A percentile compares a stretch with the other conserved stretches of the same genome.
These are phyloP conservation scores for Sporothrix protearum DNA, from an alignment of 2,329 filamentous ascomycete species.

Conservation along the genomic window DNA sequence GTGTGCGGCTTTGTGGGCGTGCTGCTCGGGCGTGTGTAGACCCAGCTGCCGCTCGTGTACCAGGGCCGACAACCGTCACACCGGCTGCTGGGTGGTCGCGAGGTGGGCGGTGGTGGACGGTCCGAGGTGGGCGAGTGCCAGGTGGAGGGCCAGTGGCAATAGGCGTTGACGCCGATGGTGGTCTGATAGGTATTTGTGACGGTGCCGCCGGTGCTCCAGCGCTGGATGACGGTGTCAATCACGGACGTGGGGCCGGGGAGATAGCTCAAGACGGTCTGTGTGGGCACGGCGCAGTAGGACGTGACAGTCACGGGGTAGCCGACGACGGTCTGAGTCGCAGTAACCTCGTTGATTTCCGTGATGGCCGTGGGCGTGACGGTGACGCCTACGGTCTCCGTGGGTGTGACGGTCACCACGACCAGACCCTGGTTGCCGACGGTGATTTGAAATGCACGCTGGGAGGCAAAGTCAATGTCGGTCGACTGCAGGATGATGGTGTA, in stretches of 20 bases:
- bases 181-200: conserved; percentile 28
- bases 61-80: conserved; percentile 22
- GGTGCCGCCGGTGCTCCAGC: conserved; percentile 25
- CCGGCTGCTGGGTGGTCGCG: conserved; percentile 1
- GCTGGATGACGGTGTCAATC: conserved; percentile 24
- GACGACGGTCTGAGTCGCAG: conserved; percentile 19
- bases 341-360: conserved; percentile 17
- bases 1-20: conserved; percentile 16
- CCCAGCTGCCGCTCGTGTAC: conserved; percentile 24
- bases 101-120: conserved; percentile 21
- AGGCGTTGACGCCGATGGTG: conserved; percentile 26
- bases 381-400: conserved; percentile 29
- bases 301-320: conserved; percentile 19
- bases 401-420: conserved; percentile 27
- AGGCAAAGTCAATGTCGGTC: conserved; percentile 29
- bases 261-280: conserved; percentile 28
- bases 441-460: conserved; percentile 29
- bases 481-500: conserved; percentile 32
- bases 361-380: conserved; percentile 24
- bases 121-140: conserved; percentile 21
- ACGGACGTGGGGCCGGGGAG: conserved; percentile 25
- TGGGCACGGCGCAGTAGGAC: conserved; percentile 25
- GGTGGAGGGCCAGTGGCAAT: conserved; percentile 27
- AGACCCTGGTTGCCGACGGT: conserved; percentile 27
- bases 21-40: conserved; percentile 17